Evolutionary conservation across 2,329 filamentous ascomycete species (phyloP), one percentile per base, ranked within the genome.

Genomic region (Penicillium concentricum): DNA sequence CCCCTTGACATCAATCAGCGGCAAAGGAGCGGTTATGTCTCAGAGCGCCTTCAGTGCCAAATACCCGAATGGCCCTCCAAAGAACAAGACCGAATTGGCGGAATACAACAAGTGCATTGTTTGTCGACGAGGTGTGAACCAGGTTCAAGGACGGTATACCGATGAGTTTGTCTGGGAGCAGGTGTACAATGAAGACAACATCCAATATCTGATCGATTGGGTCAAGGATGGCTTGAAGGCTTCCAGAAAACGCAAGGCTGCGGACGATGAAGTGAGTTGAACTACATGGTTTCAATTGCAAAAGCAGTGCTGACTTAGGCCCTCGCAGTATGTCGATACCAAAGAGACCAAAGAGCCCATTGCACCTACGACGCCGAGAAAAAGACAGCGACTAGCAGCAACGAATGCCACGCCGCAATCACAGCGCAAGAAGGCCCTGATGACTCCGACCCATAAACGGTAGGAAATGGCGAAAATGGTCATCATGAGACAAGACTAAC

Each of bases 111-210:
- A 95, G 75, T 86, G 89, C 18, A 97, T 97, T 68, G 77, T 97
- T 47, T 97, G 94, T 69, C 87, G 92, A 50, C 82, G 93, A 71
- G 94, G 91, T 22, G 95, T 92, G 69, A 96, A 95, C 70, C 90
- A 90, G 13, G 82, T 92, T 57, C 96, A 92, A 24, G 89, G 91
- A 20, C 92, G 87, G 22, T 99, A 97, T 71, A 97, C 93, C 0
- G 86, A 94, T 15, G 92, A 97, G 66, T 96, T 99, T 63, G 73
- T 84, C 1, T 99, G 94, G 94, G 92, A 97, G 69, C 86, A 96
- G 42, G 76, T 95, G 2, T 96, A 91, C 66, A 80, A 78, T 0
- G 86, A 86, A n/a, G 79, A 80, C 32, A 79, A 88, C 61, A 80
- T 96, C 30, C 82, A 84, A 46, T 71, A 80, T 5, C 74, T 96